Conservation (phyloP, 73 alveolate species). For the Tetrahymena elliotti region DNA sequence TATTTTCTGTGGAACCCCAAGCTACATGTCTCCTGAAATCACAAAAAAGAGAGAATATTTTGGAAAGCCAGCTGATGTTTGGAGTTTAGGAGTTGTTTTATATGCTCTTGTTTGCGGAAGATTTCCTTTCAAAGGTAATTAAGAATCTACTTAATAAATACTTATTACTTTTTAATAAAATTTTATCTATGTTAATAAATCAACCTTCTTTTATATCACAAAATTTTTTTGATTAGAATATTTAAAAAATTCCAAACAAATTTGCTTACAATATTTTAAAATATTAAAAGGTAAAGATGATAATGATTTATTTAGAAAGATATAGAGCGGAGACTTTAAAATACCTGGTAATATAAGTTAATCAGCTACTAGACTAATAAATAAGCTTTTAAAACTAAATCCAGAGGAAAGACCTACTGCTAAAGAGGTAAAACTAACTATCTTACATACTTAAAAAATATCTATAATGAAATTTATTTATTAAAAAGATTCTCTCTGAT, state of each 20-base stretch:
- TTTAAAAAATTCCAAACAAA: no score
- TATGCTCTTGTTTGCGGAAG: slow-evolving; percentile 30
- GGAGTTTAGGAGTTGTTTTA: slow-evolving; percentile 48
- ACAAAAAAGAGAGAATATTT: slow-evolving; percentile 26
- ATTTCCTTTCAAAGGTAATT: slow-evolving; percentile 28
- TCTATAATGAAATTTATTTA: no score
- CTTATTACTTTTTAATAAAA: no score
- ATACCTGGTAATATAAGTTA: not conserved
- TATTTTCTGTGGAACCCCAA: slow-evolving; percentile 47
- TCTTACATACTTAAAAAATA: not conserved
- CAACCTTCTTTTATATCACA: no score
- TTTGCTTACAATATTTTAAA: no score
- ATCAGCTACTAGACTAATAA: not conserved
- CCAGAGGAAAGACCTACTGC: not conserved
- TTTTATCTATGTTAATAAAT: no score
- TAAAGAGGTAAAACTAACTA: not conserved
- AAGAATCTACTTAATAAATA: no score
- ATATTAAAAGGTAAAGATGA: not conserved
- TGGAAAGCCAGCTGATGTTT: slow-evolving; percentile 41
- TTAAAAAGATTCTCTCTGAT: not conserved
- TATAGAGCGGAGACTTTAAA: not conserved
- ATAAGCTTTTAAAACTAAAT: not conserved
- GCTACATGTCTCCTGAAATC: slow-evolving; percentile 52
- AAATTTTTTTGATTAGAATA: no score
- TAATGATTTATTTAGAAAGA: not conserved